Percentiles rank a stretch among this genome's conserved stretches.
Evolutionary conservation across 2,329 filamentous ascomycete species (phyloP).

Genomic region (Monilinia polystroma): DNA sequence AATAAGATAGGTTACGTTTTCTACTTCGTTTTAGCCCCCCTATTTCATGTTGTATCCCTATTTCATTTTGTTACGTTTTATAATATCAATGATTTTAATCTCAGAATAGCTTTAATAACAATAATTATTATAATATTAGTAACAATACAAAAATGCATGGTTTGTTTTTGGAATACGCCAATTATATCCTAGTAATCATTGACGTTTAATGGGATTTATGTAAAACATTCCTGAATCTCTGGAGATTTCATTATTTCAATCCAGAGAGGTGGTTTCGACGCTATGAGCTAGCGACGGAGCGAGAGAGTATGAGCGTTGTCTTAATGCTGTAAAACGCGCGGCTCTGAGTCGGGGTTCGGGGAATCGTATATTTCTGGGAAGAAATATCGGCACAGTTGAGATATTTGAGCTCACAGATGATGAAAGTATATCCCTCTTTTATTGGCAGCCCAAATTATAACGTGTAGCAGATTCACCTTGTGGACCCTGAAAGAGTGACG

Average conservation of each 20-base stretch:
- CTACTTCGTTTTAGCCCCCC: no score
- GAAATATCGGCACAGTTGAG: constrained; percentile 44
- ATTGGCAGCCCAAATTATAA: neutral
- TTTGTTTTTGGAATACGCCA: no score
- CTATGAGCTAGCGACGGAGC: constrained; percentile 41
- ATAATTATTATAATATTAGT: no score
- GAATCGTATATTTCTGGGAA: constrained; percentile 46
- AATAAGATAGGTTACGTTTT: no score
- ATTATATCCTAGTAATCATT: no score
- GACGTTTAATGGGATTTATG: no score
- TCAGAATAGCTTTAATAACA: no score
- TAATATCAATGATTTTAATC: no score
- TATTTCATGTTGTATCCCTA: no score
- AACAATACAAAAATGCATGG: no score
- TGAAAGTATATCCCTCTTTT: constrained; percentile 37
- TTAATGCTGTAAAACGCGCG: constrained; percentile 43
- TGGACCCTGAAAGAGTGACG: constrained; percentile 43
- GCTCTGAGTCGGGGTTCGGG: constrained; percentile 47
- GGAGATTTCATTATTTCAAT: constrained; percentile 12
- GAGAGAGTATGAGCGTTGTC: constrained; percentile 40
- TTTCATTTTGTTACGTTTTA: no score
- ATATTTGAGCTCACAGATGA: constrained; percentile 50
- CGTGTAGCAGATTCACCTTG: constrained; percentile 40
- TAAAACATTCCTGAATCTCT: no score
- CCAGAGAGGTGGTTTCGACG: constrained; percentile 49